A percentile compares a stretch with the other conserved stretches of the same genome.
Evolutionary conservation across 129 eudicot species (phyloP).

Genomic region (Logfia minima): DNA sequence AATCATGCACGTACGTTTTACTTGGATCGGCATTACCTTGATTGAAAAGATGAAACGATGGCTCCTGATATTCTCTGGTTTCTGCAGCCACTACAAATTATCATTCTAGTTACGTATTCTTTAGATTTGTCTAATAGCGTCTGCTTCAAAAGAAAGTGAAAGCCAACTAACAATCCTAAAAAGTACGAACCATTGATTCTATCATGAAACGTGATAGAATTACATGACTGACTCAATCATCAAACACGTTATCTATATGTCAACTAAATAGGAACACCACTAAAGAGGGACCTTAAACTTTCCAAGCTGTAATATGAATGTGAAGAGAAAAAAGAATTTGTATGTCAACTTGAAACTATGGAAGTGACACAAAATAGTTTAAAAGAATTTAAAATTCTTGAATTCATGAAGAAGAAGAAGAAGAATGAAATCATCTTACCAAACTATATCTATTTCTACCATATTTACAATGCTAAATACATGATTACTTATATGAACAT

Average conservation of each 20-base stretch:
- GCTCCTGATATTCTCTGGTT: not conserved
- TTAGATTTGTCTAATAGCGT: not conserved
- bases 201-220: not conserved
- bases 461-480: not conserved
- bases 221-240: not conserved
- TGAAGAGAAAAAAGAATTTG: too few species aligned
- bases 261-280: too few species aligned
- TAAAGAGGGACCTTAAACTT: too few species aligned
- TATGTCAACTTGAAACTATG: too few species aligned
- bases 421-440: not conserved
- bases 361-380: too few species aligned
- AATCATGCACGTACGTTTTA: not conserved
- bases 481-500: slow-evolving; percentile 12
- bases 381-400: not conserved
- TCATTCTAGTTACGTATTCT: not conserved
- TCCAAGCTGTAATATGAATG: too few species aligned
- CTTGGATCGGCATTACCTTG: not conserved
- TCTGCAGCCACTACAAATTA: not conserved
- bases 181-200: not conserved
- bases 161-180: not conserved
- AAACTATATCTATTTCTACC: not conserved
- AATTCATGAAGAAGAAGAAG: not conserved
- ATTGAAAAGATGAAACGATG: not conserved
- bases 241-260: not conserved
- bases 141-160: not conserved